Evolutionary conservation across 306 rosid genomes (phyloP).

Genomic region (Cercis canadensis): DNA sequence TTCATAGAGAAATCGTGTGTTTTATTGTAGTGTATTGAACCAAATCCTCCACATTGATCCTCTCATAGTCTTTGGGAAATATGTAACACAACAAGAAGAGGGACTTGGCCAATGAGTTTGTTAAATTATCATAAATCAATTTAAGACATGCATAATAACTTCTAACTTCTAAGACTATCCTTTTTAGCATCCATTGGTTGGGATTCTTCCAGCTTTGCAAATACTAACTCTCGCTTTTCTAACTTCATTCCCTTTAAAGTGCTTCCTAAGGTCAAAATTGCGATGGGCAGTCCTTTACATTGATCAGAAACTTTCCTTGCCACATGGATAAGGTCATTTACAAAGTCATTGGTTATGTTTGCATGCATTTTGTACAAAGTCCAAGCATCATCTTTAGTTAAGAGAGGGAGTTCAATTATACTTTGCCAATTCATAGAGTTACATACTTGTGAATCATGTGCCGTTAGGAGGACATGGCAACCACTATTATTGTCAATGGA

Average conservation of each 20-base stretch:
- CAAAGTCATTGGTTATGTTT: not conserved
- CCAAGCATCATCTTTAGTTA: not conserved
- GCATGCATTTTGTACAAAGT: not conserved
- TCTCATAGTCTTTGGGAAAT: not conserved
- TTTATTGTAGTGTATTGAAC: too few relatives aligned
- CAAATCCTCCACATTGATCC: not conserved
- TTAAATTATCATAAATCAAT: too few relatives aligned
- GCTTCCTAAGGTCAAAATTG: not conserved
- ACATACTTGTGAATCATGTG: not conserved
- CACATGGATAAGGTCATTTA: not conserved
- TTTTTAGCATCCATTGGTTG: not conserved
- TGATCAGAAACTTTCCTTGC: not conserved
- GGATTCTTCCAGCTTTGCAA: not conserved
- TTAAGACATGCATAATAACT: too few relatives aligned
- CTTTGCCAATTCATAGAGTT: not conserved
- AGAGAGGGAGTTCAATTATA: not conserved
- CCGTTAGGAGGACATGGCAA: not conserved
- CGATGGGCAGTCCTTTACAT: not conserved
- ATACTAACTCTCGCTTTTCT: not conserved
- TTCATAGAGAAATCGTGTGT: too few relatives aligned
- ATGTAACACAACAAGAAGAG: not conserved
- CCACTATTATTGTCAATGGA: not conserved
- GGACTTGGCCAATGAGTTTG: not conserved
- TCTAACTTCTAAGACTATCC: not conserved
- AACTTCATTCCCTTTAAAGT: not conserved